Evolutionary conservation across 1,139 yeast genomes (phyloP), one percentile per base, ranked within the genome.

Genomic region (Groenewaldozyma auringiensis): DNA sequence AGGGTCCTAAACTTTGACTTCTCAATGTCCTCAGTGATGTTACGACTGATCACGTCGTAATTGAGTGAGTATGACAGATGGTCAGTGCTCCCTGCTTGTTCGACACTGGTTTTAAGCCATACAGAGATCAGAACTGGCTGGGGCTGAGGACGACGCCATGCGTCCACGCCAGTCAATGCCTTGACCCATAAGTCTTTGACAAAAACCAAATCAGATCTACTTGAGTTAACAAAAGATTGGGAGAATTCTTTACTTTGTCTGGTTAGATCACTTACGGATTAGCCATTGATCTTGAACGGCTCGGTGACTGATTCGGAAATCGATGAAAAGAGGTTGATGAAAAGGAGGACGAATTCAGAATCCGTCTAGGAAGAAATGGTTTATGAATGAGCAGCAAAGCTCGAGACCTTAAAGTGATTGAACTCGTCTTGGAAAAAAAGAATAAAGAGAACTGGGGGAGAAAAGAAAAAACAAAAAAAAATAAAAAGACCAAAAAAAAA

Each of bases 21-120:
- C 47, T 70, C 75, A 58, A 81, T 75, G 54, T 64, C 73, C n/a
- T 72, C 70, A 35, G 74, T 63, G 33, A 85, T 69, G 42, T 79
- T 77, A 44, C 87, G 70, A 2, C 89, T 78, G 13, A 89, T 75
- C 11, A 81, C 89, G 1, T 95, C 96, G 64, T 89, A 89, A 64
- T 88, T 89, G 53, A 89, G 74, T 3, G 95, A 83, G 59, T 83
- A 79, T 49, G 78, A 76, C 55, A 89, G 70, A 60, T 87, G 88
- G 63, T 89, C 97, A 0, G 82, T 77, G 13, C 68, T 67, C 9
- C 92, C 80, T 4, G 95, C 89, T 49, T 74, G 69, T 32, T 75
- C 71, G 56, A 88, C 84, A 58, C 82, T 80, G 0, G 95, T 85
- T 37, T 69, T 69, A 50, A 87, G 71, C 47, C 73, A 70, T 21